phyloP scores from a whole-genome alignment of 768 basidiomycete species.

The Termitomyces titanicus region DNA sequence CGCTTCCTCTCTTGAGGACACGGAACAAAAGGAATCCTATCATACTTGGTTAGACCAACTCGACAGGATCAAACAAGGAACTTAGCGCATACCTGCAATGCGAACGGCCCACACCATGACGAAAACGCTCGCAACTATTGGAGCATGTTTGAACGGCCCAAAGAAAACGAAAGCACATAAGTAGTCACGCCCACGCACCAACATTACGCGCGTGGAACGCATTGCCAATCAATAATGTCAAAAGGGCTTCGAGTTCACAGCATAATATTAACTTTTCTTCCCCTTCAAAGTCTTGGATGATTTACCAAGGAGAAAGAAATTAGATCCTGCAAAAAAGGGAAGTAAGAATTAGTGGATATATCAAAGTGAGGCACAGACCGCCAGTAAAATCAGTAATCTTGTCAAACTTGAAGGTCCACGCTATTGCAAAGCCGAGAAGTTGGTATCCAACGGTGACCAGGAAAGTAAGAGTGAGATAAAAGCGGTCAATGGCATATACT shows the following conservation, averaged over 20 bases:
- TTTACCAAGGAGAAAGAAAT: not conserved
- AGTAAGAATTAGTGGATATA: not conserved
- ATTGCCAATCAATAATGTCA: not conserved
- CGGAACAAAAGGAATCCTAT: constrained; percentile 1
- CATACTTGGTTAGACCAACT: not conserved
- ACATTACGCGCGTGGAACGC: not conserved
- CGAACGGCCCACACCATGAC: not conserved
- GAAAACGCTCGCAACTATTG: not conserved
- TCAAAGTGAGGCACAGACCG: constrained; percentile 38
- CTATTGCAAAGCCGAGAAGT: constrained; percentile 57
- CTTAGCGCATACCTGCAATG: not conserved
- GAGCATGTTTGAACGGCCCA: not conserved
- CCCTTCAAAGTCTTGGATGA: not conserved
- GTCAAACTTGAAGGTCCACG: constrained; percentile 69
- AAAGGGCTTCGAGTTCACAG: not conserved
- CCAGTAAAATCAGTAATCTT: constrained; percentile 73
- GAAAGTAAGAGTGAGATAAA: constrained; percentile 33
- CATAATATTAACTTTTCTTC: no score
- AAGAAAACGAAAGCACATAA: not conserved
- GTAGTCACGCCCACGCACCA: not conserved
- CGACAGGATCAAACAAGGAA: no score
- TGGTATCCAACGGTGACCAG: constrained; percentile 59
- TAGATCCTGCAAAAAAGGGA: not conserved
- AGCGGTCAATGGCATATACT: not conserved
- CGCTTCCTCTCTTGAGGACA: not conserved